phyloP scores from a whole-genome alignment of 2,329 filamentous ascomycete species.

The Fusarium coicis region DNA sequence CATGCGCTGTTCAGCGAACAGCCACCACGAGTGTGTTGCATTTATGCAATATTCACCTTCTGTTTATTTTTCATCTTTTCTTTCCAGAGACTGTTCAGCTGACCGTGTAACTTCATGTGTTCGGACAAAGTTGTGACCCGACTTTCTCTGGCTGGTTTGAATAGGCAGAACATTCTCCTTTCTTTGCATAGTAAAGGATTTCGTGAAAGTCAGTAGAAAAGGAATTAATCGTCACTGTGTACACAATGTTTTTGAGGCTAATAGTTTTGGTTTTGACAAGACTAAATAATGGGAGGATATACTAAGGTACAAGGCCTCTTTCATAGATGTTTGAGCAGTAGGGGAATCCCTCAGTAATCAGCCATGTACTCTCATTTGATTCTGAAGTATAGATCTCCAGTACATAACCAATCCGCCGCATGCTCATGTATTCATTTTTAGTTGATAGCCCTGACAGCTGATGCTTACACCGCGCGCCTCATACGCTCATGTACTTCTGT shows the following conservation, averaged over 20 bases:
- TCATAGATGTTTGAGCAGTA: background rate
- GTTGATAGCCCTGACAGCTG: background rate
- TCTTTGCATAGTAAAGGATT: background rate
- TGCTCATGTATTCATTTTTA: background rate
- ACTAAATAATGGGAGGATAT: background rate
- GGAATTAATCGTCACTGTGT: accelerated
- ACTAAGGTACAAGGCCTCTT: accelerated
- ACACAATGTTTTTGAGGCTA: background rate
- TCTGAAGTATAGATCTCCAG: accelerated
- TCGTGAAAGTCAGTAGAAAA: too few relatives aligned
- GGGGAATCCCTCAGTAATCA: accelerated
- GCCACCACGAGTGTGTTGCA: too few relatives aligned
- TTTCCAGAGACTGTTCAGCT: too few relatives aligned
- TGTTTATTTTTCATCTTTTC: background rate
- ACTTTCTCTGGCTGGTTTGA: background rate
- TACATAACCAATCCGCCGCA: accelerated
- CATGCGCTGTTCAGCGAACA: background rate
- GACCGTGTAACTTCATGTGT: background rate
- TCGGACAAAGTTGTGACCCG: accelerated
- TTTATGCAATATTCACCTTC: background rate
- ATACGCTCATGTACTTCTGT: accelerated
- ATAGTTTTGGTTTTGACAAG: accelerated
- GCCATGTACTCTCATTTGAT: accelerated
- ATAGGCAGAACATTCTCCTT: accelerated
- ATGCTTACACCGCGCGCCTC: background rate